These are phyloP conservation scores for Bolboschoenus planiculmis DNA, from an alignment of 176 grass and related monocot species.

Conservation along the genomic window DNA sequence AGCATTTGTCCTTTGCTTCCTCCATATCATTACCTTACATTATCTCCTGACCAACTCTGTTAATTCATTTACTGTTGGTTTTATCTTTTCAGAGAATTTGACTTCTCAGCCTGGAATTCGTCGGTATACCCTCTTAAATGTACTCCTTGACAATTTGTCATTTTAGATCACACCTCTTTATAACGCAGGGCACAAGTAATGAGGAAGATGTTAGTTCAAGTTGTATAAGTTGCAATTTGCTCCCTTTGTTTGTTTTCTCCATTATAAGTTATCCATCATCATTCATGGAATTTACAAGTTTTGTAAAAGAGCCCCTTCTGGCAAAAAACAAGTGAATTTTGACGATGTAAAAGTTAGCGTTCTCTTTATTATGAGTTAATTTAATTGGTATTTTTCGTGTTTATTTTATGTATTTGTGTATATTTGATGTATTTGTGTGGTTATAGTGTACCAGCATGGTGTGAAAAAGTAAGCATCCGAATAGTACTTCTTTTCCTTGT, in stretches of 20 bases:
- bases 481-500: too few relatives aligned
- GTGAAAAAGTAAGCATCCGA: too few relatives aligned
- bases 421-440: background rate
- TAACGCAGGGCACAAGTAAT: background rate
- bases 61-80: background rate
- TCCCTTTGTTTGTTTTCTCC: background rate
- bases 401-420: background rate
- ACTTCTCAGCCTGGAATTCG: background rate
- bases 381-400: background rate
- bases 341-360: background rate
- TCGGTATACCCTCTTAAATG: background rate
- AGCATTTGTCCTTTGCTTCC: background rate
- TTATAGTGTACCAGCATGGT: background rate
- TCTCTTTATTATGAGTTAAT: background rate
- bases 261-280: background rate
- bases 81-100: background rate
- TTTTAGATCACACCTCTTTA: background rate
- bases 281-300: background rate
- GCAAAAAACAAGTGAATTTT: background rate
- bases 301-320: background rate
- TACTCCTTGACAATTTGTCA: background rate
- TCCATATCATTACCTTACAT: background rate
- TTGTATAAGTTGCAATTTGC: background rate
- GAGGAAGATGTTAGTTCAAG: background rate
- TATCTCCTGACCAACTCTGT: background rate